These are phyloP conservation scores for Trichosanthes truncata DNA, from an alignment of 306 rosid species.

Conservation along the genomic window DNA sequence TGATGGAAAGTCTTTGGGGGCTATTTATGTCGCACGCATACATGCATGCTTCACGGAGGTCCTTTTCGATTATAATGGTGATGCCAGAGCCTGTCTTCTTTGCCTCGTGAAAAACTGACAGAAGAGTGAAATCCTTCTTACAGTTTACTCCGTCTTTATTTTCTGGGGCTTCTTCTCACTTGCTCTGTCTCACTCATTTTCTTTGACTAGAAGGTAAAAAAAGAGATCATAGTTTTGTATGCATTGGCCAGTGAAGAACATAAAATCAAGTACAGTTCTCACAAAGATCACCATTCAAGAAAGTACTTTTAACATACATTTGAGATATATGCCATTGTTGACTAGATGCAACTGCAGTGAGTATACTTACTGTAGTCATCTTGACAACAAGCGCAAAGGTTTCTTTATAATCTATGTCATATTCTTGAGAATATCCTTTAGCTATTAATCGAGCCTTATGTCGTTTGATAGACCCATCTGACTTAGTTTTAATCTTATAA, in stretches of 20 bases:
- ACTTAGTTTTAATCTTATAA: no score
- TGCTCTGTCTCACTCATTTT: not conserved
- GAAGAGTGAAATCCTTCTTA: not conserved
- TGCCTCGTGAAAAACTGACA: constrained; percentile 11
- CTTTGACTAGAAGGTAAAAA: not conserved
- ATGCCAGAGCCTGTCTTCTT: constrained; percentile 6
- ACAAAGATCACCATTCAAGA: no score
- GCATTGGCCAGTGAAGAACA: not conserved
- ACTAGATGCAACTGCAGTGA: no score
- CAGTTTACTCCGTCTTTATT: not conserved
- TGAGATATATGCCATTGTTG: no score
- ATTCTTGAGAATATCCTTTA: no score
- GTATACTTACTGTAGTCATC: no score
- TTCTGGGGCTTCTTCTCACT: not conserved
- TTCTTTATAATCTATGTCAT: no score
- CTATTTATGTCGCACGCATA: not conserved
- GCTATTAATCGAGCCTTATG: no score
- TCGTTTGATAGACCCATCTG: no score
- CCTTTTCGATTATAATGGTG: not conserved
- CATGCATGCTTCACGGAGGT: not conserved
- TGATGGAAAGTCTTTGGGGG: not conserved
- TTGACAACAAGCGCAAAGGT: no score
- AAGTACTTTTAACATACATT: no score
- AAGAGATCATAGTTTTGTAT: not conserved
- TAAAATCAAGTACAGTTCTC: not conserved